Evolutionary conservation across 2,329 filamentous ascomycete genomes (phyloP).

Genomic region (Immersiporthe knoxdaviesiana): DNA sequence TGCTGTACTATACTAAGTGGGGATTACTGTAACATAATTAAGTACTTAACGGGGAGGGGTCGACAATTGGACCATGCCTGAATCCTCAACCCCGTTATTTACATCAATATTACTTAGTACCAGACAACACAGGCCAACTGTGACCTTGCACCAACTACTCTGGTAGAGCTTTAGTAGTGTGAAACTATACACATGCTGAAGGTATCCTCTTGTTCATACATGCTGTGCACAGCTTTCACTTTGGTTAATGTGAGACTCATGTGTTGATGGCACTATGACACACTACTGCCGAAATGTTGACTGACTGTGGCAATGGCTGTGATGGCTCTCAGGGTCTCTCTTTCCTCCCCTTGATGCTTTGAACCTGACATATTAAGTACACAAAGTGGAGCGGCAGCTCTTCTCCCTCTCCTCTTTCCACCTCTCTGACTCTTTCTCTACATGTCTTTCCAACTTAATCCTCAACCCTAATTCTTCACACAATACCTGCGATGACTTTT

Average conservation of each 20-base stretch:
- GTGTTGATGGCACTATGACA: background rate
- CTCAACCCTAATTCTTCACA: background rate
- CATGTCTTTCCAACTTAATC: background rate
- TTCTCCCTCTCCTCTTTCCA: constrained; percentile 14
- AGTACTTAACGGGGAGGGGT: no score
- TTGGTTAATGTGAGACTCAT: no score
- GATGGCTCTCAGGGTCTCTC: background rate
- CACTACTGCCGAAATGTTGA: background rate
- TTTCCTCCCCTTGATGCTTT: background rate
- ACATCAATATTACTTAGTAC: background rate
- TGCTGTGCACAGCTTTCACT: no score
- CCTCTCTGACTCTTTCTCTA: constrained; percentile 13
- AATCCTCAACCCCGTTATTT: background rate
- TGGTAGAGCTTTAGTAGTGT: no score
- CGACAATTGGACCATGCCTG: background rate
- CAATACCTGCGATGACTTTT: constrained; percentile 24
- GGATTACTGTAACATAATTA: no score
- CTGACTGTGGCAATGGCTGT: background rate
- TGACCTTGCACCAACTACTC: no score
- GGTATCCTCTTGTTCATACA: no score
- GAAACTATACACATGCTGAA: no score
- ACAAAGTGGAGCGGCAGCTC: background rate
- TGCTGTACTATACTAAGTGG: no score
- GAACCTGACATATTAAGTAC: background rate
- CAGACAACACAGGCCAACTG: no score